Evolutionary conservation across 202 grass and related monocot species (phyloP), one percentile per base, ranked within the genome.

Genomic region (Panicum hallii): DNA sequence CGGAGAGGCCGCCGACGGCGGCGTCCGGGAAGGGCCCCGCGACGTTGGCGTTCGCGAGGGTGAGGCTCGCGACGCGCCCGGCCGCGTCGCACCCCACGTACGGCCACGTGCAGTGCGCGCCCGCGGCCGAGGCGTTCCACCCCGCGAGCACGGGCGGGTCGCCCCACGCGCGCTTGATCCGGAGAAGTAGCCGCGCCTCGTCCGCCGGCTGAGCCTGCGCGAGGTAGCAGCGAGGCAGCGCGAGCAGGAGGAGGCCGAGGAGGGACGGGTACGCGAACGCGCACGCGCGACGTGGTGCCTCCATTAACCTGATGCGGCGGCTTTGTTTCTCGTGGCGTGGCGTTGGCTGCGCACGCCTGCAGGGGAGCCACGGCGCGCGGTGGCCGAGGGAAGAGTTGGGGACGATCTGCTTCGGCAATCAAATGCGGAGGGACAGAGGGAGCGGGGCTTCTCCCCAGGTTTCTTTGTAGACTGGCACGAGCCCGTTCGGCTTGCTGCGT

Each of bases 121-220:
- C 23, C 19, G 54, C 23, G 26, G 52, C 63, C 34, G 80, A 17
- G 50, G 42, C 64, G 66, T 1, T 76, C 91, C 94, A 97, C 10
- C 70, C 47, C 28, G 83, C 50, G 20, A 94, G 90, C 58, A 1
- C 55, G 0, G 76, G 0, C 45, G 85, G 94, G 54, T 90, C 26
- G 11, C 56, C 49, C 89, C 87, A 92, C 9, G 58, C 91, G 32
- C 42, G 0, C 83, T 90, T 97, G 72, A 93, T 90, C 77, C n/a
- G 48, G 11, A 91, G 34, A 15, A 97, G 89, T 38, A 86, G 67
- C 54, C 3, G 65, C 67, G 13, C 26, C 40, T 97, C 94, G 34
- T 28, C 70, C 14, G n/a, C 34, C 7, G 41, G 58, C 40, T 22
- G 5, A 23, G 64, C 6, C 75, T 93, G 93, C 14, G 93, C 87